These are phyloP conservation scores for Linnemannia exigua DNA, from an alignment of 192 early-diverging fungal species.

Conservation along the genomic window DNA sequence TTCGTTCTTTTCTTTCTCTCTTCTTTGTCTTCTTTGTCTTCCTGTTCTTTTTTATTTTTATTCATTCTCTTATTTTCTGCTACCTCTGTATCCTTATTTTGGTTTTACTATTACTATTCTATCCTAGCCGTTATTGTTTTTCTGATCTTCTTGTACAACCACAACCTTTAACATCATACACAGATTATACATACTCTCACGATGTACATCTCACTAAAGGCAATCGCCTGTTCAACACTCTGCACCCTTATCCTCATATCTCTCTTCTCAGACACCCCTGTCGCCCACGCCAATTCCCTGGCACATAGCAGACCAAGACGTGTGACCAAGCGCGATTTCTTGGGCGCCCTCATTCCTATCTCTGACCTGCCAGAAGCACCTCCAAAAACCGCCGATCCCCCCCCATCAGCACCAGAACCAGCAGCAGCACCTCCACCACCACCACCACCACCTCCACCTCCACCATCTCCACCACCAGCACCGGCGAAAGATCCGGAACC, in stretches of 20 bases:
- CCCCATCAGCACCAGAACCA: neutral
- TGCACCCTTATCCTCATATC: neutral
- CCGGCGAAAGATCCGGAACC: neutral
- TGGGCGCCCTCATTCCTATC: slow-evolving; percentile 2
- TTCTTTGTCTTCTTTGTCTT: neutral
- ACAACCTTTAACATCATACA: neutral
- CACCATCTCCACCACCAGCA: neutral
- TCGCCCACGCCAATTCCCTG: neutral
- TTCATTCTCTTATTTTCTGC: neutral
- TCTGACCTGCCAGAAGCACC: neutral
- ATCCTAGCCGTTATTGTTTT: neutral
- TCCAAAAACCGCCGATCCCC: neutral
- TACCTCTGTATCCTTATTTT: neutral
- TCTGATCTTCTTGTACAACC: neutral
- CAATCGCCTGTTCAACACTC: neutral
- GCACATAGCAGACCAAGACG: neutral
- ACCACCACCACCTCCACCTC: neutral
- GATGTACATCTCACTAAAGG: neutral
- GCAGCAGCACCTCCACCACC: neutral
- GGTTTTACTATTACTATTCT: neutral
- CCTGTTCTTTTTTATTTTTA: neutral
- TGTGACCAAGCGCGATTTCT: neutral
- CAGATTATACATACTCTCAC: neutral
- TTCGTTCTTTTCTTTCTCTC: neutral
- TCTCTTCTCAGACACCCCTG: too few species aligned